Base-by-base conservation (phyloP, 345 rosid genomes). In the Linum usitatissimum region DNA sequence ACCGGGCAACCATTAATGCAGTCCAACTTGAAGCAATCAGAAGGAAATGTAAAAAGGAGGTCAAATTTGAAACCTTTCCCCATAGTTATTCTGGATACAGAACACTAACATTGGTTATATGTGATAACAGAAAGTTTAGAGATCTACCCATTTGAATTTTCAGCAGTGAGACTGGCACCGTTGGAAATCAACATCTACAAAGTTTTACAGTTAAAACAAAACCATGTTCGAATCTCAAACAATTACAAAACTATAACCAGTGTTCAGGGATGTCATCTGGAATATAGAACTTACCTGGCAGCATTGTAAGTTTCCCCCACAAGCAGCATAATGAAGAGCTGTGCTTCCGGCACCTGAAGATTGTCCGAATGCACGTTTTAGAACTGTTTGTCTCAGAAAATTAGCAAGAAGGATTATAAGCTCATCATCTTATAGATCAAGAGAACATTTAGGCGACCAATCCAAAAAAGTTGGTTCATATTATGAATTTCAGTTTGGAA, bases 291-390 rank as follows among this genome's bases (percentile, higher is more conserved):
- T 39, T 80, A 92, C 99, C 84, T 90, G 90, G 70, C 97, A 93
- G 67, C 97, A 93, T 49, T 85, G 91, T 34, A 74, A 75, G 77
- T 82, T 93, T 74, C 99, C 99, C 49, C 97, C 99, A 79, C 99
- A 93, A 28, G 99, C 94, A 75, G 96, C 99, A 70, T 93, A 93
- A 71, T 93, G 99, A 18, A 93, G 91, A 55, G 96, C 70, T 18
- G 94, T 80, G 82, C 99, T 93, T 71, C 96, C 97, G 30, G 99
- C 86, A 65, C 99, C 96, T 92, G 81, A 60, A 82, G 66, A 55
- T 45, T 36, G 10, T 57, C 19, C 34, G 12, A 30, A 51, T 64
- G 15, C 38, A 34, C 0, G 8, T 34, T 34, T 34, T 34, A 34
- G 38, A 4, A 34, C 38, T 34, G 38, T 5, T 34, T 34, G 1